Percentiles rank a stretch among this genome's conserved stretches.
Conservation (phyloP, 1,284 basidiomycete genomes). For the Ceratobasidium sp. region DNA sequence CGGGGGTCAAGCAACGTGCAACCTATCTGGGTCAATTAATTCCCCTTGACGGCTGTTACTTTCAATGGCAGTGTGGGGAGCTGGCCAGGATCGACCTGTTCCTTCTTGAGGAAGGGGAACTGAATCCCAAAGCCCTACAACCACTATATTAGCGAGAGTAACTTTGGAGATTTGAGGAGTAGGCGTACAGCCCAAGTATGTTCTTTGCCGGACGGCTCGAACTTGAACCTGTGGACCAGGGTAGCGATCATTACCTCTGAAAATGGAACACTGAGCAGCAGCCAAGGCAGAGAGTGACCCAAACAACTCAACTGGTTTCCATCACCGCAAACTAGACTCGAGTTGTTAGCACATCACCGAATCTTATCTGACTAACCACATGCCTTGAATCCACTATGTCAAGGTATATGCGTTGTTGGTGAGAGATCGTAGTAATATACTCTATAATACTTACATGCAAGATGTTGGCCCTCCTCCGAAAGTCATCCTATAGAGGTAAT, state of each 20-base stretch:
- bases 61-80: constrained; percentile 20
- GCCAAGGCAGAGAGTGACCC: not conserved
- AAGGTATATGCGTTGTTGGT: not conserved
- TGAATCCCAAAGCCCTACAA: constrained; percentile 9
- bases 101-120: constrained; percentile 15
- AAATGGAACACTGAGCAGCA: not conserved
- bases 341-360: not conserved
- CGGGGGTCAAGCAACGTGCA: too few relatives aligned
- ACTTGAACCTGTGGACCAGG: constrained; percentile 20
- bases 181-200: too few relatives aligned
- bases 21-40: too few relatives aligned
- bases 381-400: constrained; percentile 33
- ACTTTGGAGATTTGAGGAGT: too few relatives aligned
- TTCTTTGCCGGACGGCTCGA: constrained; percentile 27
- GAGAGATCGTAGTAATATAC: not conserved
- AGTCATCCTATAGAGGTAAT: constrained; percentile 41
- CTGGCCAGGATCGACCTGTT: not conserved
- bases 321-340: constrained; percentile 15
- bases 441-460: constrained; percentile 19
- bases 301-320: constrained; percentile 37
- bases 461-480: constrained; percentile 14
- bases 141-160: not conserved
- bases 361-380: not conserved
- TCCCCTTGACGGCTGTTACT: too few relatives aligned
- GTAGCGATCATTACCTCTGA: constrained; percentile 17